phyloP scores from a whole-genome alignment of 2,329 filamentous ascomycete species.

The Epichloe gansuensis region DNA sequence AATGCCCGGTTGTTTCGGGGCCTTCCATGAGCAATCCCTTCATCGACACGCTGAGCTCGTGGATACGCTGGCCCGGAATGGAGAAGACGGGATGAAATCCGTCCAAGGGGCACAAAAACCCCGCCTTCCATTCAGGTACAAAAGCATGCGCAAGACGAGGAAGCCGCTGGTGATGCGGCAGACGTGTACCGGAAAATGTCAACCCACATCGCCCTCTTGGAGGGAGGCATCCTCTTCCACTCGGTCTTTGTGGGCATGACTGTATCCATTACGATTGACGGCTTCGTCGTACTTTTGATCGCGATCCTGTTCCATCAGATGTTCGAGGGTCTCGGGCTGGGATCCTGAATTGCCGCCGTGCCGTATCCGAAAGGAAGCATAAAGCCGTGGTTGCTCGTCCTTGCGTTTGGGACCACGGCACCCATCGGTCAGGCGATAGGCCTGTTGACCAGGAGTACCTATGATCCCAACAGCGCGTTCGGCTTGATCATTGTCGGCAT shows the following conservation, averaged over 20 bases:
- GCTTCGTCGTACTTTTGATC: constrained; percentile 53
- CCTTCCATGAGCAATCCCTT: constrained; percentile 51
- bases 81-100: neutral
- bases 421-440: constrained; percentile 55
- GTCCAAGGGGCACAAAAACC: constrained; percentile 16
- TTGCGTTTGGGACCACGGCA: constrained; percentile 51
- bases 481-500: constrained; percentile 52
- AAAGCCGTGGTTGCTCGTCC: constrained; percentile 48
- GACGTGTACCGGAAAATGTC: constrained; percentile 47
- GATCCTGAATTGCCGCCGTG: constrained; percentile 57
- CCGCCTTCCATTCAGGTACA: constrained; percentile 18
- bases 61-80: constrained; percentile 33
- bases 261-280: constrained; percentile 54
- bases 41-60: constrained; percentile 48
- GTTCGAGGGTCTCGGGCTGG: constrained; percentile 57
- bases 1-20: constrained; percentile 51
- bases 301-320: constrained; percentile 64
- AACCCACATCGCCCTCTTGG: constrained; percentile 62
- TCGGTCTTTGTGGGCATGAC: constrained; percentile 67
- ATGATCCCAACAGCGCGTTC: constrained; percentile 51
- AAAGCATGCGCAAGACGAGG: constrained; percentile 24
- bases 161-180: constrained; percentile 31
- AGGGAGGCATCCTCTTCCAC: constrained; percentile 70
- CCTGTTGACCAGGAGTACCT: constrained; percentile 40
- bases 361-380: constrained; percentile 43